phyloP scores from a whole-genome alignment of 257 asterid genomes.

The Apocynum venetum region DNA sequence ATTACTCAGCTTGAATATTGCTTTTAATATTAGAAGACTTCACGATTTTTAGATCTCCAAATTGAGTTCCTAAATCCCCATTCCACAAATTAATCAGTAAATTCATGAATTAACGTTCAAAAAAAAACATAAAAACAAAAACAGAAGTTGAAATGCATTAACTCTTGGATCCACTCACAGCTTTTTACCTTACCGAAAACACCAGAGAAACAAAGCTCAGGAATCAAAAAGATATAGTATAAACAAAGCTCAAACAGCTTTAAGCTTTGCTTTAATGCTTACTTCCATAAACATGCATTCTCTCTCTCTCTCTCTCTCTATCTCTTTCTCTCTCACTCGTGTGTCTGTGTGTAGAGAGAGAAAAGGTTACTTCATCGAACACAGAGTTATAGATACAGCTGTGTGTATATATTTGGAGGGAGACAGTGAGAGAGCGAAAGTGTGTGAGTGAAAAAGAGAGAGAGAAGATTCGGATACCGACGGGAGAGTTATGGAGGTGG shows the following conservation, averaged over 20 bases:
- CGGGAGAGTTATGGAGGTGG: slow-evolving; percentile 14
- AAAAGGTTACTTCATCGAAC: not conserved
- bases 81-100: not conserved
- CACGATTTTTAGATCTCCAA: slow-evolving; percentile 38
- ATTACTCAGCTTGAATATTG: slow-evolving; percentile 14
- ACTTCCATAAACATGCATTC: slow-evolving; percentile 12
- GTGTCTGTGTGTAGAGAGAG: slow-evolving; percentile 2
- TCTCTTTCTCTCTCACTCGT: slow-evolving; percentile 1
- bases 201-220: not conserved
- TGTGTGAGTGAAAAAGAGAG: slow-evolving; percentile 18
- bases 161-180: slow-evolving; percentile 6
- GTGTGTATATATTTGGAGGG: not conserved
- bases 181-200: not conserved
- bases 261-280: slow-evolving; percentile 7
- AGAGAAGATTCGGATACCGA: slow-evolving; percentile 22
- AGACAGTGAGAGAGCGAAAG: not conserved
- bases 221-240: not conserved
- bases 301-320: not conserved
- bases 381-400: not conserved
- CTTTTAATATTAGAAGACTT: slow-evolving; percentile 17
- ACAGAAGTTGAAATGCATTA: not conserved
- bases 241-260: not conserved
- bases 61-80: slow-evolving; percentile 9
- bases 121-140: not conserved
- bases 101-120: not conserved